Evolutionary conservation across 176 grass and related monocot genomes (phyloP).

Genomic region (Alloteropsis semialata): DNA sequence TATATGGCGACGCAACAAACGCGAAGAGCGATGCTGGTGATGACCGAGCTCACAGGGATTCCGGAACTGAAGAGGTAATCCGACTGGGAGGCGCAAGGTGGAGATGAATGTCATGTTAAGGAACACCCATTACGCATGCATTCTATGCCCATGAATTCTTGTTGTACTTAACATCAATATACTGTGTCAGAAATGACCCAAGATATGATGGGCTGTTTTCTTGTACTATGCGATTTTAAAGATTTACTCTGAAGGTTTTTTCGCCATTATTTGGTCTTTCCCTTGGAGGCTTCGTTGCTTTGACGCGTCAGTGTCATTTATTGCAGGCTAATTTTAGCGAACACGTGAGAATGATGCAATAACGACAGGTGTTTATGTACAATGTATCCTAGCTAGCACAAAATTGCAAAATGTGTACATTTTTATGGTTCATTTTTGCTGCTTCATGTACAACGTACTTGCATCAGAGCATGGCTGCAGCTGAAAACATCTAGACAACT

Average conservation of each 20-base stretch:
- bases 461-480: background rate
- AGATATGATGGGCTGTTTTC: background rate
- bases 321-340: background rate
- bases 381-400: background rate
- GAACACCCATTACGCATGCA: background rate
- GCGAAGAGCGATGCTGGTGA: slow-evolving; percentile 38
- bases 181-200: background rate
- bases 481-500: too few relatives aligned
- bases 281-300: background rate
- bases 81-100: slow-evolving; percentile 77
- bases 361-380: background rate
- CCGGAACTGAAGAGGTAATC: slow-evolving; percentile 91
- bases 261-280: background rate
- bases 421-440: background rate
- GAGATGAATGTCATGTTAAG: slow-evolving; percentile 51
- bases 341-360: background rate
- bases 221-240: background rate
- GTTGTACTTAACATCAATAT: slow-evolving; percentile 21
- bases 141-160: slow-evolving; percentile 11
- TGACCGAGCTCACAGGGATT: slow-evolving; percentile 50
- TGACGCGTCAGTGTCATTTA: background rate
- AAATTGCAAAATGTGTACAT: background rate
- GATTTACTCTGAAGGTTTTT: background rate
- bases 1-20: slow-evolving; percentile 73
- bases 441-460: background rate